phyloP scores from a whole-genome alignment of 2,329 filamentous ascomycete species.

The Dothiorella sarmentorum region DNA sequence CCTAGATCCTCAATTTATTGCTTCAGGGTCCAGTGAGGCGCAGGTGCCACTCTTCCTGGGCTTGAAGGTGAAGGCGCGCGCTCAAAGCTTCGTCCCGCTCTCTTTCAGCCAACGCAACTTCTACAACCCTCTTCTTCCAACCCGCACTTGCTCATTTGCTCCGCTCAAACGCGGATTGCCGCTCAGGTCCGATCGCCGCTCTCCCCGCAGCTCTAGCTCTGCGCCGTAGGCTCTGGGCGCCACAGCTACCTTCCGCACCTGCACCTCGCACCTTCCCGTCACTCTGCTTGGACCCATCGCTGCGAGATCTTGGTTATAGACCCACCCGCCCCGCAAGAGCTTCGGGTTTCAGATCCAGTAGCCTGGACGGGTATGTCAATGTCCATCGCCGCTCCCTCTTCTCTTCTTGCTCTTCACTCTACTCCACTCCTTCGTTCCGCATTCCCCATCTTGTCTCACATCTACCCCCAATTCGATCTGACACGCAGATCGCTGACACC shows the following conservation, averaged over 20 bases:
- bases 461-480: conserved; percentile 13
- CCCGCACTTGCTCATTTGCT: background rate
- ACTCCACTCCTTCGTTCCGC: background rate
- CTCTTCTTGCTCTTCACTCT: conserved; percentile 14
- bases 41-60: background rate
- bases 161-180: background rate
- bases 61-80: background rate
- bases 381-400: background rate
- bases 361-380: background rate
- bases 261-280: background rate
- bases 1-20: too few species aligned
- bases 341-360: background rate
- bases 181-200: background rate
- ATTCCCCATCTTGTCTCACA: conserved; percentile 14
- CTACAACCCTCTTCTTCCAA: background rate
- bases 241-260: background rate
- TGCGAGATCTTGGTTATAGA: background rate
- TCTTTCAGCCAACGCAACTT: background rate
- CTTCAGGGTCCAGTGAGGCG: background rate
- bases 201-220: background rate
- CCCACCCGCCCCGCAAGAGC: background rate
- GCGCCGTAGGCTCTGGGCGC: background rate
- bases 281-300: background rate
- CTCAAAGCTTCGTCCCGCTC: background rate
- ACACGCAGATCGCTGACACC: conserved; percentile 2